Evolutionary conservation across 495 filamentous ascomycete genomes (phyloP).

Genomic region (Recurvomyces mirabilis): DNA sequence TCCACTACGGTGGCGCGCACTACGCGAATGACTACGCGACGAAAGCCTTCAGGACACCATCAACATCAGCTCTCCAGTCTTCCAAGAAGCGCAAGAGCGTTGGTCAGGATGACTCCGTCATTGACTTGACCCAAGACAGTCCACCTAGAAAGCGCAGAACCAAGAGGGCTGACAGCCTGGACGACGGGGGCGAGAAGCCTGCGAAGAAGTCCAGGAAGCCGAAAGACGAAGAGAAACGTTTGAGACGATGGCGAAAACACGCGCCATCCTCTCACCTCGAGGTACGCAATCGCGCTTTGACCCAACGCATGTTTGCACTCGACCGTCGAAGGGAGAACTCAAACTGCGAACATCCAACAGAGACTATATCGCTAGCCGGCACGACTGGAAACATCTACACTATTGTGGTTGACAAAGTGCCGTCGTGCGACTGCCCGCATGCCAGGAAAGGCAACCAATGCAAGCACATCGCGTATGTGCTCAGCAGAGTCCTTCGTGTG

Average conservation of each 20-base stretch:
- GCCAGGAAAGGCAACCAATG: conserved; percentile 50
- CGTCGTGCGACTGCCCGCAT: conserved; percentile 54
- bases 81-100: conserved; percentile 10
- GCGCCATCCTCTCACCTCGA: conserved; percentile 34
- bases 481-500: conserved; percentile 55
- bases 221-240: conserved; percentile 17
- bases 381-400: conserved; percentile 71
- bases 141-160: conserved; percentile 16
- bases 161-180: neutral
- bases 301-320: conserved; percentile 46
- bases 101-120: neutral
- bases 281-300: conserved; percentile 34
- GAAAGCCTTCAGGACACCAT: too few relatives aligned
- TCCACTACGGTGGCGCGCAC: too few relatives aligned
- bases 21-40: neutral
- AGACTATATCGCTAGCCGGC: conserved; percentile 58
- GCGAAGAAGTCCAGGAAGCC: conserved; percentile 1
- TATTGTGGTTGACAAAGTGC: conserved; percentile 43
- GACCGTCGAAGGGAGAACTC: conserved; percentile 34
- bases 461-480: conserved; percentile 63
- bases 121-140: conserved; percentile 16
- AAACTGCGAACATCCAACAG: conserved; percentile 35
- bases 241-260: conserved; percentile 14
- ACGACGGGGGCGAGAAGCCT: neutral
- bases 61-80: neutral